phyloP scores from a whole-genome alignment of 2,329 filamentous ascomycete genomes.

The Aspergillus intermedius region DNA sequence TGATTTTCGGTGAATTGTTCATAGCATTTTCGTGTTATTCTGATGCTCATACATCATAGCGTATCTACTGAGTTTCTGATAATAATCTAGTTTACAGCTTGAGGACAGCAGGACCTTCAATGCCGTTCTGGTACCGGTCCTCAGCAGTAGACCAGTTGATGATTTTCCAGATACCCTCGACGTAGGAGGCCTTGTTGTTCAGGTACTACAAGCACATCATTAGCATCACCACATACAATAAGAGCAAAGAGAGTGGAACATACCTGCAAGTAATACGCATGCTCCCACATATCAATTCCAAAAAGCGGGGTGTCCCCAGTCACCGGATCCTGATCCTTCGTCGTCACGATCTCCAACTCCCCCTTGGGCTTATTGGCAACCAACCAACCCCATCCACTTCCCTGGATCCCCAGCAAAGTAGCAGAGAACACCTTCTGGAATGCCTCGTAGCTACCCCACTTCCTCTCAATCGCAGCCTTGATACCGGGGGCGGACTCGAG shows the following conservation, averaged over 20 bases:
- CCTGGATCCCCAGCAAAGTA: slow-evolving; percentile 65
- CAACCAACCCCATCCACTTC: slow-evolving; percentile 85
- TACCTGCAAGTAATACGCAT: slow-evolving; percentile 81
- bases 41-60: no score
- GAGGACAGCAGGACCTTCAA: slow-evolving; percentile 15
- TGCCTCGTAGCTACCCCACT: slow-evolving; percentile 61
- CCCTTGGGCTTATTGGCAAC: slow-evolving; percentile 56
- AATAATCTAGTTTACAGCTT: slow-evolving; percentile 17
- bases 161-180: slow-evolving; percentile 83
- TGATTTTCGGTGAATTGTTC: neutral
- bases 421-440: slow-evolving; percentile 63
- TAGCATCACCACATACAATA: neutral
- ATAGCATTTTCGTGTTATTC: no score
- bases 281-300: slow-evolving; percentile 88
- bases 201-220: slow-evolving; percentile 57
- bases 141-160: slow-evolving; percentile 87
- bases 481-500: slow-evolving; percentile 51
- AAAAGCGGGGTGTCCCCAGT: slow-evolving; percentile 70
- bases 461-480: slow-evolving; percentile 53
- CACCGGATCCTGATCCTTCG: slow-evolving; percentile 82
- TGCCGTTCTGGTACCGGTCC: slow-evolving; percentile 49
- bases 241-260: slow-evolving; percentile 7
- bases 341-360: slow-evolving; percentile 64
- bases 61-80: no score
- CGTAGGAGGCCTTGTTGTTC: slow-evolving; percentile 92